These are phyloP conservation scores for Cryphonectria naterciae DNA, from an alignment of 2,329 filamentous ascomycete species.

Conservation along the genomic window DNA sequence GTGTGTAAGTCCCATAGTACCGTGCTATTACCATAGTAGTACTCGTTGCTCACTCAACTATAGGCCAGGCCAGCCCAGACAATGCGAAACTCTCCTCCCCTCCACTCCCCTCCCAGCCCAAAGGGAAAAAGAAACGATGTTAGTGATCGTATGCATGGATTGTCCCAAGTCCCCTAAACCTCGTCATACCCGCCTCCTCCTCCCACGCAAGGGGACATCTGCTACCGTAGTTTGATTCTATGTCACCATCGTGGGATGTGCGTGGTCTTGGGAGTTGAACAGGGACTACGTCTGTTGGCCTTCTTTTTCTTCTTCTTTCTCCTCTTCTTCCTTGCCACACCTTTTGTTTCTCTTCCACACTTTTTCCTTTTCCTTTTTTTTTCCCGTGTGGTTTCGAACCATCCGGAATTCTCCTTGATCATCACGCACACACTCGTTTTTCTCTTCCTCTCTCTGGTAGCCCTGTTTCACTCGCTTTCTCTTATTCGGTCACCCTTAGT, in stretches of 20 bases:
- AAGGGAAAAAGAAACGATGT: background rate
- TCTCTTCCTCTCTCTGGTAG: background rate
- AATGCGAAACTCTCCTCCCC: background rate
- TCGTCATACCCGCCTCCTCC: background rate
- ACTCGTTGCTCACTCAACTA: background rate
- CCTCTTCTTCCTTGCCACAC: background rate
- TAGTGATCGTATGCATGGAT: background rate
- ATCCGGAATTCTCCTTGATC: background rate
- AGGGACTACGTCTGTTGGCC: background rate
- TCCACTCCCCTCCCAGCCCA: background rate
- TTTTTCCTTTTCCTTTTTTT: background rate
- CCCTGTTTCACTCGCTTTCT: constrained; percentile 4
- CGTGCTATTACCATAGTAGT: background rate
- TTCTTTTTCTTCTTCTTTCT: background rate
- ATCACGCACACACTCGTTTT: background rate
- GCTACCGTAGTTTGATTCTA: background rate
- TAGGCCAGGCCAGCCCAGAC: background rate
- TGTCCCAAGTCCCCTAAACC: background rate
- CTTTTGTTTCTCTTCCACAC: background rate
- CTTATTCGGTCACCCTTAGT: background rate
- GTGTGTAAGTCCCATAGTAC: background rate
- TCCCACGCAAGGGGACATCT: background rate
- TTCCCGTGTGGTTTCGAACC: background rate
- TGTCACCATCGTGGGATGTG: background rate
- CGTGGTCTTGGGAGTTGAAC: background rate